Base-by-base conservation (phyloP, 306 rosid genomes). In the Delonix regia region DNA sequence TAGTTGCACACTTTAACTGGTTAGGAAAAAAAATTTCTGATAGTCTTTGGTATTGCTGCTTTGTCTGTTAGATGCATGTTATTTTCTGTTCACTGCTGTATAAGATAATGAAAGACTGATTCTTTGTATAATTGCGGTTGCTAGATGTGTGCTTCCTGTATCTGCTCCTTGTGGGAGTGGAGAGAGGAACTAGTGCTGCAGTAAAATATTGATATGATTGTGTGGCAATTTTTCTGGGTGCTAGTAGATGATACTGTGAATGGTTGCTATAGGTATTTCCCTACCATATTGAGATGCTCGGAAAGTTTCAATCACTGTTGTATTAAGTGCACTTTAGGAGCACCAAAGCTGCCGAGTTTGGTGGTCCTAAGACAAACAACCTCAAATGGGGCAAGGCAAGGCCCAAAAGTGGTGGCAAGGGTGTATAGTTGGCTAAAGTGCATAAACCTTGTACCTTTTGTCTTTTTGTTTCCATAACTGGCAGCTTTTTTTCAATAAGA, bases 71-170 rank as follows among this genome's bases (percentile, higher is more conserved):
- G 16, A 12, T 57, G 63, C 34, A 57, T 68, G 72, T 21, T 2
- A 4, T 18, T 53, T 53, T 45, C 57, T 33, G 24, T 71, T 65
- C 19, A 28, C 69, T 66, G 30, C 9, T n/a, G 18, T 64, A 10
- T 45, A 72, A 10, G 71, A 56, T 65, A 36, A 27, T 22, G 22
- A 56, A 27, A 53, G 52, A 18, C 39, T n/a, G 34, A n/a, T 27
- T 60, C n/a, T 18, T 57, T 69, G 69, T 60, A 65, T 68, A 14
- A 41, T 41, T 39, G 15, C 28, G 38, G 56, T 71, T n/a, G 64
- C 12, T 15, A 78, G 83, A 83, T 78, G 78, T 60, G 45, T 72
- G 76, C 38, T 77, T 57, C 24, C 12, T 11, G 48, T 48, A 64
- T 33, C 24, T 61, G 44, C 69, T 16, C 7, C 69, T 30, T 62